These are phyloP conservation scores for Blastobotrys parvus DNA, from an alignment of 805 yeast species.

Conservation along the genomic window DNA sequence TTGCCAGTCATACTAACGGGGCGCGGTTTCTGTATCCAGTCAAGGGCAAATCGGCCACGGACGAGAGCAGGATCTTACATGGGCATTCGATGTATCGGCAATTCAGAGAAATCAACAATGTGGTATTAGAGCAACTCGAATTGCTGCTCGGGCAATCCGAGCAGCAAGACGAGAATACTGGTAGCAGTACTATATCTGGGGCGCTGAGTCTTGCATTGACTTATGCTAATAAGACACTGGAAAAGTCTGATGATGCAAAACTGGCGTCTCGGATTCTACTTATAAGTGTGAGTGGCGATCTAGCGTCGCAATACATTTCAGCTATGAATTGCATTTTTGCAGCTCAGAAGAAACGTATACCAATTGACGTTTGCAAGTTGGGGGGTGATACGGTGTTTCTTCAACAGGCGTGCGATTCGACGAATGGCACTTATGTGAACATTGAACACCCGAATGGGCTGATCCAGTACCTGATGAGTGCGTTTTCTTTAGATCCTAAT, in stretches of 20 bases:
- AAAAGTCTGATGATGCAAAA: slow-evolving; percentile 35
- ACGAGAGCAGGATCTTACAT: slow-evolving; percentile 18
- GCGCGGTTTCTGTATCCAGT: slow-evolving; percentile 64
- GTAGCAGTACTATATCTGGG: slow-evolving; percentile 45
- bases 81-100: slow-evolving; percentile 70
- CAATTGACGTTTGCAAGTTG: slow-evolving; percentile 85
- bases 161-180: slow-evolving; percentile 20
- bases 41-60: slow-evolving; percentile 2
- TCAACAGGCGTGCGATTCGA: slow-evolving; percentile 94
- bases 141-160: slow-evolving; percentile 31
- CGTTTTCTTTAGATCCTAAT: slow-evolving; percentile 80
- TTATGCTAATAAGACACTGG: slow-evolving; percentile 61
- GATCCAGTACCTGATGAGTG: slow-evolving; percentile 72
- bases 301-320: slow-evolving; percentile 76
- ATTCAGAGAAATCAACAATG: slow-evolving; percentile 70
- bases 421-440: slow-evolving; percentile 76
- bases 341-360: slow-evolving; percentile 78
- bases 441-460: slow-evolving; percentile 66
- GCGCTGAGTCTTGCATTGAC: slow-evolving; percentile 78
- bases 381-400: slow-evolving; percentile 67
- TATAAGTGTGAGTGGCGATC: slow-evolving; percentile 62
- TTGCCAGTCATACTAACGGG: slow-evolving; percentile 66
- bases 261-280: slow-evolving; percentile 60
- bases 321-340: slow-evolving; percentile 95
- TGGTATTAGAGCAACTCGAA: slow-evolving; percentile 53